Conservation (phyloP, 305 asterid genomes). For the Plantago rigida region DNA sequence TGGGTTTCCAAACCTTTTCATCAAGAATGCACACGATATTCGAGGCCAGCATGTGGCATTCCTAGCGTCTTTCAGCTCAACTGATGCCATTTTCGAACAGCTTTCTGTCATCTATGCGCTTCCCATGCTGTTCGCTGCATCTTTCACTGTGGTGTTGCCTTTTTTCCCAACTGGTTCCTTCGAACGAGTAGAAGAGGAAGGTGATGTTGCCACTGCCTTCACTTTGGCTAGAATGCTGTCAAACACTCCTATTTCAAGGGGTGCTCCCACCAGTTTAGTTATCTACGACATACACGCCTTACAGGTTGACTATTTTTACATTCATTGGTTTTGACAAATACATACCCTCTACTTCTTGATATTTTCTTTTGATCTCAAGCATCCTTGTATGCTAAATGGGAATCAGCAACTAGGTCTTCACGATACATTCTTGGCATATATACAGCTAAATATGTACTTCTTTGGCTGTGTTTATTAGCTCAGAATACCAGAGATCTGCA, state of each 20-base stretch:
- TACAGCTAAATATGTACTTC: no score
- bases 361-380: no score
- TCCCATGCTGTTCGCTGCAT: constrained; percentile 86
- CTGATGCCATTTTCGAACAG: constrained; percentile 85
- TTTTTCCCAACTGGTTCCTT: constrained; percentile 96
- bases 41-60: constrained; percentile 89
- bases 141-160: constrained; percentile 76
- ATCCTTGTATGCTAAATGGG: no score
- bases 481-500: no score
- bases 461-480: no score
- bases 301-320: constrained; percentile 41
- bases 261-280: constrained; percentile 95
- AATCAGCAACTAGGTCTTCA: no score
- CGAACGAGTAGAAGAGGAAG: constrained; percentile 95
- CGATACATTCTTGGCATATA: no score
- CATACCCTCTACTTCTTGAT: no score
- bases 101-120: constrained; percentile 95
- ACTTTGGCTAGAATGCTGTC: constrained; percentile 96
- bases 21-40: constrained; percentile 82
- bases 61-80: constrained; percentile 93
- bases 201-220: constrained; percentile 96
- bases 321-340: not conserved
- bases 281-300: constrained; percentile 88
- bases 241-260: constrained; percentile 84
- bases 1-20: constrained; percentile 92